These are phyloP conservation scores for Fusarium sp. DNA, from an alignment of 2,329 filamentous ascomycete species.

Conservation along the genomic window DNA sequence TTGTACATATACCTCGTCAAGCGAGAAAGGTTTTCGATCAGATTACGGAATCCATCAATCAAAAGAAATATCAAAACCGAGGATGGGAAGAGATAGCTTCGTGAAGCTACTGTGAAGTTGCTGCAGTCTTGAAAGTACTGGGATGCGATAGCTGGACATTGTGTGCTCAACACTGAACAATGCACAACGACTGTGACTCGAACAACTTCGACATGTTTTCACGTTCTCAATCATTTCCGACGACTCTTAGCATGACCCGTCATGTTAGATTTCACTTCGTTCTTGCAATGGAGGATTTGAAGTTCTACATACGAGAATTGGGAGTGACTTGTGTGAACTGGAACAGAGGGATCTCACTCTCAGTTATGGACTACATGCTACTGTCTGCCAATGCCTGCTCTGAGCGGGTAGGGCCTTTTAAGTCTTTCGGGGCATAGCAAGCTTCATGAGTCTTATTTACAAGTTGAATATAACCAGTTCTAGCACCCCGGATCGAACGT, in stretches of 20 bases:
- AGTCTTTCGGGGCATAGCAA: neutral
- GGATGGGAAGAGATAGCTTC: neutral
- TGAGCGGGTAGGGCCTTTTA: neutral
- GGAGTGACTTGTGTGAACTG: neutral
- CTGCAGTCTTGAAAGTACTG: neutral
- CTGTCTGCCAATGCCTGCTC: neutral
- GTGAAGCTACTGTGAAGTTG: neutral
- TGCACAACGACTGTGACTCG: neutral
- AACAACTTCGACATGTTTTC: no score
- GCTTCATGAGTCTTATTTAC: neutral
- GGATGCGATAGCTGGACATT: neutral
- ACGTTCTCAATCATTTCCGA: neutral
- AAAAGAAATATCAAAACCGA: slow-evolving; percentile 28
- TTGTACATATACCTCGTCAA: slow-evolving; percentile 46
- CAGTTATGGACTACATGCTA: neutral
- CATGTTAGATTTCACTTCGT: neutral
- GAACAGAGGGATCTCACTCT: neutral
- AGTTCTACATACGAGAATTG: neutral
- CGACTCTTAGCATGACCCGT: neutral
- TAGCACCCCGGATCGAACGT: neutral
- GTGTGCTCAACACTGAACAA: neutral
- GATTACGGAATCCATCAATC: slow-evolving; percentile 38
- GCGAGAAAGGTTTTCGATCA: slow-evolving; percentile 35
- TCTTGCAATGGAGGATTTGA: neutral
- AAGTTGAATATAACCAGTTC: neutral